phyloP scores from a whole-genome alignment of 1,284 basidiomycete species.

The Schizophyllum commune region DNA sequence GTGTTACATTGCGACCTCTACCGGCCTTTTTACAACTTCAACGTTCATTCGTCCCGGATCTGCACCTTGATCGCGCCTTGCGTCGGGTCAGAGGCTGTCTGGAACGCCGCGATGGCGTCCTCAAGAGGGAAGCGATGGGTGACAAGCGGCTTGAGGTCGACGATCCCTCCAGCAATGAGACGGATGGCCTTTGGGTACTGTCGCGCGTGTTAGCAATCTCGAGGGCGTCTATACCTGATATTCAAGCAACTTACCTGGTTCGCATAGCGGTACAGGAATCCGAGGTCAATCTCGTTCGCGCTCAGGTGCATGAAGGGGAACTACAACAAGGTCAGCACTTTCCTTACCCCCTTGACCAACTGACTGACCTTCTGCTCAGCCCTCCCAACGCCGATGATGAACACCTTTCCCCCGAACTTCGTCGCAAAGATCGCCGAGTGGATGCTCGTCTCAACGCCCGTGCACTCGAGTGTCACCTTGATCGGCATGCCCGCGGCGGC shows the following conservation, averaged over 20 bases:
- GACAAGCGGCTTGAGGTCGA: slow-evolving; percentile 75
- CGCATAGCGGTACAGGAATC: slow-evolving; percentile 58
- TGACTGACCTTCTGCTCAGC: slow-evolving; percentile 42
- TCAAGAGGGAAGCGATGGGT: slow-evolving; percentile 79
- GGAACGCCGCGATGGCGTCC: slow-evolving; percentile 72
- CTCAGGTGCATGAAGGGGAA: slow-evolving; percentile 66
- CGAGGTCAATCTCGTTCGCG: slow-evolving; percentile 57
- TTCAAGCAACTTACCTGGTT: slow-evolving; percentile 36
- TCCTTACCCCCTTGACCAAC: background rate
- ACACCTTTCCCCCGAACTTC: slow-evolving; percentile 52
- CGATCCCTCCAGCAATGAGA: slow-evolving; percentile 63
- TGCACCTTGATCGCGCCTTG: slow-evolving; percentile 64
- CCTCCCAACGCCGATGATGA: slow-evolving; percentile 59
- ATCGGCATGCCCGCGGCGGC: slow-evolving; percentile 37
- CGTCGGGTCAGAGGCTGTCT: slow-evolving; percentile 61
- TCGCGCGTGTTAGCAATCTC: background rate
- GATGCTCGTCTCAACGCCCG: slow-evolving; percentile 70
- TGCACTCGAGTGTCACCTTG: slow-evolving; percentile 61
- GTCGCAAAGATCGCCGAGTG: slow-evolving; percentile 59
- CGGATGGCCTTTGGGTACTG: slow-evolving; percentile 79
- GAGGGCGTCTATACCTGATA: too few species aligned
- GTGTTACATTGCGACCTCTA: background rate
- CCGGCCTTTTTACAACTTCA: background rate
- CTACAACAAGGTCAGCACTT: slow-evolving; percentile 20
- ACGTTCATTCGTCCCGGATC: slow-evolving; percentile 31